A percentile compares a stretch with the other conserved stretches of the same genome.
These are phyloP conservation scores for Exophiala aquamarina DNA, from an alignment of 2,329 filamentous ascomycete species.

Conservation along the genomic window DNA sequence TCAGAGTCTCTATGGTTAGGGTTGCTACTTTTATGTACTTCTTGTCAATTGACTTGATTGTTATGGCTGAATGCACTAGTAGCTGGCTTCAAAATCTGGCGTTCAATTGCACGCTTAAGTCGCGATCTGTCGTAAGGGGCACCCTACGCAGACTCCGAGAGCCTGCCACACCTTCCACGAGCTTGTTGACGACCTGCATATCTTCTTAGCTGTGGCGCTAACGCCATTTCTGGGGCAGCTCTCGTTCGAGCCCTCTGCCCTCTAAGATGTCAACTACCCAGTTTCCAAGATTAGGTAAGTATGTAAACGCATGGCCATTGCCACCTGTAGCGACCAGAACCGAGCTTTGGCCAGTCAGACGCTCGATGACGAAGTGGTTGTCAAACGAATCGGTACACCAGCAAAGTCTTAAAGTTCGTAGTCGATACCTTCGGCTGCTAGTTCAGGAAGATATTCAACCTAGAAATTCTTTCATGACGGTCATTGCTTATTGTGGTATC, in stretches of 20 bases:
- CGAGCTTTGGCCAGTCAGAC: constrained; percentile 50
- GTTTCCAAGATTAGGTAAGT: constrained; percentile 58
- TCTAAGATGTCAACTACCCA: constrained; percentile 55
- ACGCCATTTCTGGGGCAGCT: constrained; percentile 27
- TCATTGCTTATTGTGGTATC: constrained; percentile 23
- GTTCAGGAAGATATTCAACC: constrained; percentile 45
- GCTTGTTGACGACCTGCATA: constrained; percentile 19
- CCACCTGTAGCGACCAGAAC: constrained; percentile 63
- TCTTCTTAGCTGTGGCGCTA: constrained; percentile 24
- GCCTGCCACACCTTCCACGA: constrained; percentile 25
- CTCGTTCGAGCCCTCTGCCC: constrained; percentile 34
- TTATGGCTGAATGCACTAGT: too few species aligned
- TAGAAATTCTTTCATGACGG: constrained; percentile 37
- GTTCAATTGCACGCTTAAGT: too few species aligned
- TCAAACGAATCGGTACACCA: constrained; percentile 59
- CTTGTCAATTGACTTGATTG: too few species aligned
- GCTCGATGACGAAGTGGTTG: constrained; percentile 56
- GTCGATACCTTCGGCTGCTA: constrained; percentile 36
- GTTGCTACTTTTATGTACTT: too few species aligned
- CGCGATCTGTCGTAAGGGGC: too few species aligned
- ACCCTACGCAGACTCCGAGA: too few species aligned
- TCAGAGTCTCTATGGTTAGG: too few species aligned
- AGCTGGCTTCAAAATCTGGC: too few species aligned
- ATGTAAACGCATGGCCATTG: constrained; percentile 64
- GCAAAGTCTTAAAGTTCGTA: constrained; percentile 50